Evolutionary conservation across 768 basidiomycete genomes (phyloP), one percentile per base, ranked within the genome.

Genomic region (Lentinula edodes): DNA sequence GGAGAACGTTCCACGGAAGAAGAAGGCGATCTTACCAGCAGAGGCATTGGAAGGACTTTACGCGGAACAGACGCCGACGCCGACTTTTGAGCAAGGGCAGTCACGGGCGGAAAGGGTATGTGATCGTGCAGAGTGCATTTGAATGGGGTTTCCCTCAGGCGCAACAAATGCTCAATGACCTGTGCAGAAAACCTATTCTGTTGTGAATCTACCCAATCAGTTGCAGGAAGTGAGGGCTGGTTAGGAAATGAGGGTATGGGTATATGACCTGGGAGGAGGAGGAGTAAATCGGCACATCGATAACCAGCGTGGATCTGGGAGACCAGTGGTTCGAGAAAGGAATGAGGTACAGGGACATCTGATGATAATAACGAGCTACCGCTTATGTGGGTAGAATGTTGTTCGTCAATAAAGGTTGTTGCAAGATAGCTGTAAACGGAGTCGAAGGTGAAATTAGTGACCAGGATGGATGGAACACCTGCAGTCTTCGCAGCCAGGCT

Each of bases 401-500:
- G 69, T 23, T 66, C 62, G 59, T 87, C 83, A n/a, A 80, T 66
- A 38, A 86, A 70, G 3, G 78, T 70, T 0, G 88, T 84, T 3
- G 86, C 82, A 18, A 91, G 85, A 64, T 86, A 91, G 63, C 87
- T 89, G 70, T 87, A 93, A 12, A 91, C 89, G 1, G 90, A 88
- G 72, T 93, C 90, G 71, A 92, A 93, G 0, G 89, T 88, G 69
- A 93, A 93, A 74, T 93, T 93, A 48, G 89, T 90, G 64, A 91
- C 80, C 16, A 93, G 74, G 43, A 86, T 76, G 1, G 87, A 87
- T 0, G 89, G 90, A n/a, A 91, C 76, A 0, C 81, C 78, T 0
- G 84, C 81, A 41, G 75, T 69, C 50, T 85, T 82, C 2, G 89
- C 90, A 1, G 90, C 88, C 39, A 87, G 77, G 66, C 88, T 90